Conservation (phyloP, 1,139 yeast genomes). For the Lodderomyces oxycetoniae region DNA sequence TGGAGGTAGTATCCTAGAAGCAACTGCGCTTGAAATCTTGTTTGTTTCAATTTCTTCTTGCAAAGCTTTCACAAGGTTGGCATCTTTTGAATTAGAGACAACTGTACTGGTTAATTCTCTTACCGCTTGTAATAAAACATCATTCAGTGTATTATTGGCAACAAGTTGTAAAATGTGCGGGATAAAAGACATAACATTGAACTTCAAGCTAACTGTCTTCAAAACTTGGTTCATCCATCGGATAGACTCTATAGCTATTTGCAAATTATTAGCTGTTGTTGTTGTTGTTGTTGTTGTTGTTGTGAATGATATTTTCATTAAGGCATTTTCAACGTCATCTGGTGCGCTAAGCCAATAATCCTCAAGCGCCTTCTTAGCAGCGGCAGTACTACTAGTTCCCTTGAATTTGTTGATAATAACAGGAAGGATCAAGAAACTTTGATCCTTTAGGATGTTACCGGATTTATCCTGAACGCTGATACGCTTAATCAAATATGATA, state of each 20-base stretch:
- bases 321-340: conserved; percentile 44
- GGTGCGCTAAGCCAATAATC: conserved; percentile 69
- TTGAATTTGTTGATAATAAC: conserved; percentile 46
- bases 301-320: conserved; percentile 50
- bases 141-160: conserved; percentile 4
- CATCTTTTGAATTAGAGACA: background rate
- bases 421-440: conserved; percentile 52
- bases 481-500: conserved; percentile 73
- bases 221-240: conserved; percentile 32
- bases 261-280: conserved; percentile 37
- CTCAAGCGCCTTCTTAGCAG: conserved; percentile 53
- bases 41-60: no score
- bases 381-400: conserved; percentile 35
- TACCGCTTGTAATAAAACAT: conserved; percentile 8
- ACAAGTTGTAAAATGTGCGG: conserved; percentile 14
- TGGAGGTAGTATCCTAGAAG: background rate
- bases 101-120: conserved; percentile 3
- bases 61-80: background rate
- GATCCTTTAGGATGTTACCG: conserved; percentile 41
- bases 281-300: conserved; percentile 23
- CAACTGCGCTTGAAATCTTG: background rate
- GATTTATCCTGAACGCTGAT: conserved; percentile 66
- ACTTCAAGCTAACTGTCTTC: conserved; percentile 28
- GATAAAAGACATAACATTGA: conserved; percentile 27
- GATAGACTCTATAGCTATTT: conserved; percentile 42